These are phyloP conservation scores for Epithemia pelagica DNA, from an alignment of 108 stramenopile species.

Conservation along the genomic window DNA sequence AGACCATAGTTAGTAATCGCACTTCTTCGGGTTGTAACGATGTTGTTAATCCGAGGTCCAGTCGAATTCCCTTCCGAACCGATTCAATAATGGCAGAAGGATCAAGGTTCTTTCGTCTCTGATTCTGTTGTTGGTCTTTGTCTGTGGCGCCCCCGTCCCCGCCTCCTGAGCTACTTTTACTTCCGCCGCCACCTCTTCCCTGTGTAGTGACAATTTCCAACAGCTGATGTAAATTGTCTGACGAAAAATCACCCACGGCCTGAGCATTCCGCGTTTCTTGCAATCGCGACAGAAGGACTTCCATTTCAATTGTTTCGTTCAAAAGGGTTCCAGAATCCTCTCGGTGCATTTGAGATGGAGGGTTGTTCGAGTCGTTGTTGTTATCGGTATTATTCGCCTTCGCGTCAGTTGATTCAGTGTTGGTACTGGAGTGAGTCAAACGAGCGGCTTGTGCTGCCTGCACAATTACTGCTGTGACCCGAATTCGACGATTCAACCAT, in stretches of 20 bases:
- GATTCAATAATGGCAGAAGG: slow-evolving; percentile 58
- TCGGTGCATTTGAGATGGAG: background rate
- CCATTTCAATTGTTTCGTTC: background rate
- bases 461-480: slow-evolving; percentile 60
- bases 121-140: background rate
- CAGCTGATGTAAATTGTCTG: slow-evolving; percentile 17
- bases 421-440: background rate
- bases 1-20: slow-evolving; percentile 54
- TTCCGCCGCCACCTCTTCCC: background rate
- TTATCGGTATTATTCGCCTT: background rate
- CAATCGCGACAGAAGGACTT: background rate
- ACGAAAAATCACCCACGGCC: background rate
- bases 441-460: slow-evolving; percentile 58
- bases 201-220: slow-evolving; percentile 30
- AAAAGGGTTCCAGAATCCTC: background rate
- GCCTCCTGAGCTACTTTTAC: background rate
- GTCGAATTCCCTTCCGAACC: slow-evolving; percentile 48
- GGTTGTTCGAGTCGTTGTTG: background rate
- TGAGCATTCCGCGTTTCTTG: background rate
- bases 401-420: background rate
- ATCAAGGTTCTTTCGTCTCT: slow-evolving; percentile 48
- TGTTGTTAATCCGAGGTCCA: slow-evolving; percentile 65
- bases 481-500: slow-evolving; percentile 42
- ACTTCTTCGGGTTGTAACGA: slow-evolving; percentile 44
- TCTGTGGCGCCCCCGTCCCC: background rate